Conservation (phyloP, 2,329 filamentous ascomycete genomes). For the Sporothrix luriei region DNA sequence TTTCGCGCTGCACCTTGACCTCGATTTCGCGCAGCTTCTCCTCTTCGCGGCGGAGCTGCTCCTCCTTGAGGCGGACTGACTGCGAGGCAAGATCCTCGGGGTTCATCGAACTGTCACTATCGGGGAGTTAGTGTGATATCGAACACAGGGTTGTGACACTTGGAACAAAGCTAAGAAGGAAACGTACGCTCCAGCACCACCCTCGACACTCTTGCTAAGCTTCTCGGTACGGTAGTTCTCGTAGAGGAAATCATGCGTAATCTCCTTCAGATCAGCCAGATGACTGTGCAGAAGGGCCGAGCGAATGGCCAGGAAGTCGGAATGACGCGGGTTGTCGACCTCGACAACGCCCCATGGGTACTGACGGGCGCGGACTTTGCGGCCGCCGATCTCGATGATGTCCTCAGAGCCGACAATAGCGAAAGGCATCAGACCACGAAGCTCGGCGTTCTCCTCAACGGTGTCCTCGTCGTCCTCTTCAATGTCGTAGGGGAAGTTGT, state of each 20-base stretch:
- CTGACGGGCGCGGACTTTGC: conserved; percentile 89
- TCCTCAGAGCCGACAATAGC: conserved; percentile 98
- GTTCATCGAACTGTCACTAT: conserved; percentile 86
- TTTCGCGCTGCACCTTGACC: conserved; percentile 98
- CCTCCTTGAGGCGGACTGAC: conserved; percentile 98
- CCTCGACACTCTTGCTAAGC: conserved; percentile 98
- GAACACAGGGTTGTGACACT: conserved; percentile 14
- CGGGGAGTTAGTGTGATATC: conserved; percentile 27
- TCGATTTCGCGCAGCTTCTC: conserved; percentile 99
- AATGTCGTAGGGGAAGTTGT: conserved; percentile 99
- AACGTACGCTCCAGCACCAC: conserved; percentile 82
- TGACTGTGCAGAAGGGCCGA: conserved; percentile 97
- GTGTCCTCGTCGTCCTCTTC: conserved; percentile 99
- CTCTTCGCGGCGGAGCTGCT: conserved; percentile 97
- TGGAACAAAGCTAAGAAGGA: not conserved
- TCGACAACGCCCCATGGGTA: conserved; percentile 99
- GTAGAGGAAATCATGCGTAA: conserved; percentile 99
- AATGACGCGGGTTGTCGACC: conserved; percentile 98
- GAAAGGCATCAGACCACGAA: conserved; percentile 96
- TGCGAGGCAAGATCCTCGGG: conserved; percentile 95
- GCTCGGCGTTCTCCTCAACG: conserved; percentile 97
- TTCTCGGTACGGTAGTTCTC: conserved; percentile 99
- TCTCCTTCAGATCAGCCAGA: conserved; percentile 97
- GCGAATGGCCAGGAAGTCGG: conserved; percentile 95
- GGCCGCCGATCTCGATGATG: conserved; percentile 87